Base-by-base conservation (phyloP, 2,329 filamentous ascomycete genomes). In the Cladorrhinum sp. region DNA sequence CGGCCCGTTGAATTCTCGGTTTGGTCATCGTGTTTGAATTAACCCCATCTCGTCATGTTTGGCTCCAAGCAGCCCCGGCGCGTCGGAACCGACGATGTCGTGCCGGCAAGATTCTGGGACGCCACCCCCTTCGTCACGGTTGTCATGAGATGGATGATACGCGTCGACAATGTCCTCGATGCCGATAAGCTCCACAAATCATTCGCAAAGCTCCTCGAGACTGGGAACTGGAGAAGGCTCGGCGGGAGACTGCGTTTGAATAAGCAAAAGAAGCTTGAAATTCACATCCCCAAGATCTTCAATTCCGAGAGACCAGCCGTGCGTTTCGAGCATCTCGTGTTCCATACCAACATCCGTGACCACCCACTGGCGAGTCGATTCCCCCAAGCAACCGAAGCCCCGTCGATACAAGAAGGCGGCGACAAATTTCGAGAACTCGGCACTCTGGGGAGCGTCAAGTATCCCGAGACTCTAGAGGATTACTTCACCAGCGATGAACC, bases 81-180 rank as follows among this genome's bases (percentile, higher is more conserved):
- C 60, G 62, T 36, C 25, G 56, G 12, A 58, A 51, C 66, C 20
- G 68, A 69, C 56, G 59, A 72, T 5, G 64, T 75, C 10, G 70
- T 72, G 6, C 73, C 74, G 1, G 61, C 74, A 12, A 70, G 72
- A 62, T 66, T 68, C 45, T 68, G 74, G 9, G 74, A 77, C 59
- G 70, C 71, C 12, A 67, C 68, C 0, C 57, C 65, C 13, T 50
- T 60, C 0, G 62, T 68, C 27, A 67, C 68, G 1, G 57, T 74
- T 45, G 56, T 73, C 3, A 27, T 77, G 1, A 66, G 65, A 22
- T 74, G 69, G 69, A 73, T 73, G 0, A 69, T 80, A 27, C 69
- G 71, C 3, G 82, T 81, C 64, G 75, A 81, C 60, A 75, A 78
- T 60, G 76, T 80, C 1, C 72, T 82, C 2, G 78, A 82, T 58